Conservation (phyloP, 805 yeast species). For the Blastobotrys attinorum region DNA sequence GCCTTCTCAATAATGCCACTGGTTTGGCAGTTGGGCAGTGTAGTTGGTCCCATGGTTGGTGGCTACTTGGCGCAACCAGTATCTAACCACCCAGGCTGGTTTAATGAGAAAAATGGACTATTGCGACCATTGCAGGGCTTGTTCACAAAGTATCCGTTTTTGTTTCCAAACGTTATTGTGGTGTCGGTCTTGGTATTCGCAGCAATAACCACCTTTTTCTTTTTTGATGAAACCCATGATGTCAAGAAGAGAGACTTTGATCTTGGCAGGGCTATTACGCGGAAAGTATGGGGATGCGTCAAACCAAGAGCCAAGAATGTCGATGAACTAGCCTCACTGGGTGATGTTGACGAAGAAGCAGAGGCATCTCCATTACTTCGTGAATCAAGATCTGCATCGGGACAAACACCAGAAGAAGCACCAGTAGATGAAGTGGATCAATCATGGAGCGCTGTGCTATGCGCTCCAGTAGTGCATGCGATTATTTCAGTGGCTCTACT, state of each 20-base stretch:
- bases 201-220: conserved; percentile 35
- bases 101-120: conserved; percentile 5
- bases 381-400: neutral
- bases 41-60: conserved; percentile 55
- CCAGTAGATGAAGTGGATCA: conserved; percentile 21
- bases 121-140: no score
- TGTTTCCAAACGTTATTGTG: conserved; percentile 44
- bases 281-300: neutral
- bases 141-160: conserved; percentile 40
- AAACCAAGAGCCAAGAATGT: neutral
- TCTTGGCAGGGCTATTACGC: conserved; percentile 28
- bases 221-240: conserved; percentile 48
- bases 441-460: conserved; percentile 16
- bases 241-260: conserved; percentile 34
- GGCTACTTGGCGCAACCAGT: conserved; percentile 44
- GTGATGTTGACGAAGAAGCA: no score
- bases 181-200: conserved; percentile 32
- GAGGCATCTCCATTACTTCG: conserved; percentile 3
- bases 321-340: neutral
- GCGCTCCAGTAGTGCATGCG: conserved; percentile 14
- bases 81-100: conserved; percentile 25
- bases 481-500: conserved; percentile 18
- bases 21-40: conserved; percentile 51
- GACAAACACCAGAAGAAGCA: neutral
- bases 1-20: conserved; percentile 58